Percentiles rank a stretch among this genome's conserved stretches.
Conservation (phyloP, 768 basidiomycete species). For the Naganishia kalamii region DNA sequence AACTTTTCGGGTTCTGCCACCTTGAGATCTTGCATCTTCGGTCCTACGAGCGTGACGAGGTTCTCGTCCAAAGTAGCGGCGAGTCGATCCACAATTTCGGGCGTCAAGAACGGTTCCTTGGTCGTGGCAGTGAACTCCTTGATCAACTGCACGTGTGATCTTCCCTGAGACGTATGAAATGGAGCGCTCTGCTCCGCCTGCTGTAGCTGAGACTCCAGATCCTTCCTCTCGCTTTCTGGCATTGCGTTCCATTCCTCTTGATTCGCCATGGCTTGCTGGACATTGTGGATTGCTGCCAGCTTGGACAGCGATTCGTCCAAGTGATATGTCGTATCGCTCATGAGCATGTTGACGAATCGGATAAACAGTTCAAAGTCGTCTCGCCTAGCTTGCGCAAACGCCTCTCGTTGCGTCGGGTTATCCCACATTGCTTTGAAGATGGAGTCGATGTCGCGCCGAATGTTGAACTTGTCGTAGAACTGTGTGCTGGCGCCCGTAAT, state of each 20-base stretch:
- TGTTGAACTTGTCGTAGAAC: slow-evolving; percentile 88
- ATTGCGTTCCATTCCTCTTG: slow-evolving; percentile 62
- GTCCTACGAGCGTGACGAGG: slow-evolving; percentile 78
- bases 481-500: slow-evolving; percentile 95
- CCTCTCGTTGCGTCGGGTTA: slow-evolving; percentile 79
- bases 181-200: slow-evolving; percentile 77
- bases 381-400: slow-evolving; percentile 72
- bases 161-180: slow-evolving; percentile 76
- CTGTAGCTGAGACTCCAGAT: slow-evolving; percentile 70
- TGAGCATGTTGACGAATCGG: slow-evolving; percentile 92
- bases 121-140: slow-evolving; percentile 88
- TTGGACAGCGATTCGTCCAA: slow-evolving; percentile 92
- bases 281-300: slow-evolving; percentile 76
- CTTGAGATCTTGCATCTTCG: slow-evolving; percentile 74
- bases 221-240: slow-evolving; percentile 67
- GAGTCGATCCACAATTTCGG: slow-evolving; percentile 88
- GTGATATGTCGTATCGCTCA: slow-evolving; percentile 97
- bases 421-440: slow-evolving; percentile 87
- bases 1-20: slow-evolving; percentile 82
- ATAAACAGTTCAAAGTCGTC: slow-evolving; percentile 82
- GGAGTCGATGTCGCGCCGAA: slow-evolving; percentile 70
- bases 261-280: slow-evolving; percentile 79
- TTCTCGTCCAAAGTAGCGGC: slow-evolving; percentile 87
- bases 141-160: slow-evolving; percentile 81
- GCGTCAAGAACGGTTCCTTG: slow-evolving; percentile 85